phyloP scores from a whole-genome alignment of 2,329 filamentous ascomycete genomes.

The Thelonectria blattea region DNA sequence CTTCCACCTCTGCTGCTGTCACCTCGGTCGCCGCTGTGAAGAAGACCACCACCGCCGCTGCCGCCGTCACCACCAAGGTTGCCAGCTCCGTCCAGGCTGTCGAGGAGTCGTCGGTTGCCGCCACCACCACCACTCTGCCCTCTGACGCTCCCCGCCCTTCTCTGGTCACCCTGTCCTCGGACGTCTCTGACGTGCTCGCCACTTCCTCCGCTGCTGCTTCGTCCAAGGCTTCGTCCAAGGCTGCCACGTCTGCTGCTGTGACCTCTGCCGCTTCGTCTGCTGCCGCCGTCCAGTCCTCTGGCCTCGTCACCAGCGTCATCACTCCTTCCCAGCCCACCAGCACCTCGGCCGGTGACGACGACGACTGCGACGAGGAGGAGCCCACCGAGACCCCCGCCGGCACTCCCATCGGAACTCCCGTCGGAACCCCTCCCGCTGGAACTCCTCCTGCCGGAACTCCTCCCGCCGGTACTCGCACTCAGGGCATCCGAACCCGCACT shows the following conservation, averaged over 20 bases:
- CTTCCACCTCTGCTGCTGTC: conserved; percentile 14
- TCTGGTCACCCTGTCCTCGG: conserved; percentile 20
- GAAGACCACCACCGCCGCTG: conserved; percentile 1
- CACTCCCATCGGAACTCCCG: conserved; percentile 16
- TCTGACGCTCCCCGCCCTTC: conserved; percentile 30
- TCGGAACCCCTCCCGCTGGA: conserved; percentile 11
- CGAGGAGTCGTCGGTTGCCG: conserved; percentile 16
- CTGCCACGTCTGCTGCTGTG: not conserved
- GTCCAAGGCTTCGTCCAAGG: conserved; percentile 13
- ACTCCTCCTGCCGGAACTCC: conserved; percentile 17
- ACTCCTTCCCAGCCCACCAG: conserved; percentile 2
- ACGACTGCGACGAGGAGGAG: conserved; percentile 24
- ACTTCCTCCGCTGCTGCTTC: conserved; percentile 4
- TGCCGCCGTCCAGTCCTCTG: conserved; percentile 5
- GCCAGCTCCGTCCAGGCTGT: conserved; percentile 13
- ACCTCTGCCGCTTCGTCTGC: not conserved
- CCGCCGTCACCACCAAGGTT: not conserved
- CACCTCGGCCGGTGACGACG: conserved; percentile 10
- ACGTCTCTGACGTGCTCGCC: conserved; percentile 26
- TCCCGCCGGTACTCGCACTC: conserved; percentile 14
- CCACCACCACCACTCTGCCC: conserved; percentile 11
- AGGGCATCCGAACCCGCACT: conserved; percentile 15
- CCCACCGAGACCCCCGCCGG: conserved; percentile 5
- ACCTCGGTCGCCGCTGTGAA: conserved; percentile 6
- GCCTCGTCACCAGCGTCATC: conserved; percentile 13